A percentile compares a stretch with the other conserved stretches of the same genome.
Conservation (phyloP, 2,329 filamentous ascomycete species). For the Fusarium nisikadoi region DNA sequence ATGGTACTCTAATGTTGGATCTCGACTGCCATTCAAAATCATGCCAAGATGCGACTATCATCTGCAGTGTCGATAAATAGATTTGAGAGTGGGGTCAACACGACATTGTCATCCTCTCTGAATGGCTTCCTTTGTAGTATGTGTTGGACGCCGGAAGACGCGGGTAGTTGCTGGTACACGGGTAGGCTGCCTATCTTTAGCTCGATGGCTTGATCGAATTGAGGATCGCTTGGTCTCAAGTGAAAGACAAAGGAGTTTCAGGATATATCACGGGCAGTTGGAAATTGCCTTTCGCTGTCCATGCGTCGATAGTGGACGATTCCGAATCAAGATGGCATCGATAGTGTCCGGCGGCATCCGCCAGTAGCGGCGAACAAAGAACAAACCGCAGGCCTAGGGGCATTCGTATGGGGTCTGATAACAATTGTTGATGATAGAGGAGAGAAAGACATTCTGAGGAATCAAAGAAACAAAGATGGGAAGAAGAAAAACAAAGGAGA, state of each 20-base stretch:
- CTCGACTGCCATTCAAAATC: not conserved
- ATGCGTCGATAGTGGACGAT: constrained; percentile 9
- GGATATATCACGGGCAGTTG: constrained; percentile 13
- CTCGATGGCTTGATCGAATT: constrained; percentile 14
- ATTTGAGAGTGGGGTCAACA: constrained; percentile 11
- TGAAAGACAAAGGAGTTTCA: constrained; percentile 24
- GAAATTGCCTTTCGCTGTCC: constrained; percentile 2
- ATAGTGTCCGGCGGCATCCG: not conserved
- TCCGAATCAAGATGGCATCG: constrained; percentile 20
- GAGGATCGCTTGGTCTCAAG: constrained; percentile 6
- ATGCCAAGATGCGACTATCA: constrained; percentile 31
- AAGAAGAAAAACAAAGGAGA: not conserved
- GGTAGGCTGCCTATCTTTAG: constrained; percentile 31
- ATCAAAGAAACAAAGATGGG: not conserved
- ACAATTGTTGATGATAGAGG: not conserved
- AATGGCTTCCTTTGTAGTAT: constrained; percentile 3
- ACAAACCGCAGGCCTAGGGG: not conserved
- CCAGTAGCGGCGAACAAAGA: constrained; percentile 3
- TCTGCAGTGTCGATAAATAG: constrained; percentile 25
- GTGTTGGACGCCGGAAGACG: not conserved
- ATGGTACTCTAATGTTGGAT: constrained; percentile 4
- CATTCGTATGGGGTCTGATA: not conserved
- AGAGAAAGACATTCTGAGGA: not conserved
- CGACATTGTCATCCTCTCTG: constrained; percentile 4
- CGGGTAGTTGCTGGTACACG: constrained; percentile 18